Percentiles rank a stretch among this genome's conserved stretches.
These are phyloP conservation scores for Aureobasidium sp. DNA, from an alignment of 2,329 filamentous ascomycete species.

Conservation along the genomic window DNA sequence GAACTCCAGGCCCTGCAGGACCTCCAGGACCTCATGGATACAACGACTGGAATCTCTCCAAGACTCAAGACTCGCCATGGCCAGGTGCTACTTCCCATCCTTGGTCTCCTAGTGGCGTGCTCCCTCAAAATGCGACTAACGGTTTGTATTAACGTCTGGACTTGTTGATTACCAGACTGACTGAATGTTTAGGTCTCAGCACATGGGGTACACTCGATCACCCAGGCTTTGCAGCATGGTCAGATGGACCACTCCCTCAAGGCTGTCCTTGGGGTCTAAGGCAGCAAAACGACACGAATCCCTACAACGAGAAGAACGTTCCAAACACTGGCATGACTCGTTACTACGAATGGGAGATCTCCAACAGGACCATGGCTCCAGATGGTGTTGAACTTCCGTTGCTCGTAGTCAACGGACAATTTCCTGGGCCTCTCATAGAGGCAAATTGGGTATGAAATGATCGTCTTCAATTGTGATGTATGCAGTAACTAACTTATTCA, in stretches of 20 bases:
- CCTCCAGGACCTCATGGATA: not conserved
- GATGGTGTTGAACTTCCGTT: constrained; percentile 40
- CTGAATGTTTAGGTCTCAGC: not conserved
- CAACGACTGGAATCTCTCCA: not conserved
- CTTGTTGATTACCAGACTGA: not conserved
- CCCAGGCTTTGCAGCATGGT: constrained; percentile 1
- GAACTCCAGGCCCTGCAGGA: not conserved
- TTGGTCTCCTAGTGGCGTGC: not conserved
- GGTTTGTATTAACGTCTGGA: not conserved
- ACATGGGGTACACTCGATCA: constrained; percentile 19
- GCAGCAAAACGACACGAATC: constrained; percentile 21
- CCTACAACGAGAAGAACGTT: constrained; percentile 33
- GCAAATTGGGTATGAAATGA: constrained; percentile 55
- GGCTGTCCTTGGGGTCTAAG: constrained; percentile 23
- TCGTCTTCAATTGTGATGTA: constrained; percentile 54
- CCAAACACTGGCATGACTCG: constrained; percentile 43
- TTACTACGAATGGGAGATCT: constrained; percentile 36
- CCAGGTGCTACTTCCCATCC: not conserved
- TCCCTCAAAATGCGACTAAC: constrained; percentile 18
- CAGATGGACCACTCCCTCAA: constrained; percentile 23
- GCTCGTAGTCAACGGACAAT: constrained; percentile 68
- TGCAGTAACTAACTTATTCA: constrained; percentile 29
- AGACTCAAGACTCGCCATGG: not conserved
- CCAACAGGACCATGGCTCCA: constrained; percentile 40
- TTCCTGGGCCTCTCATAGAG: constrained; percentile 70